Evolutionary conservation across 495 filamentous ascomycete species (phyloP).

Genomic region (Aspergillus sparsus): DNA sequence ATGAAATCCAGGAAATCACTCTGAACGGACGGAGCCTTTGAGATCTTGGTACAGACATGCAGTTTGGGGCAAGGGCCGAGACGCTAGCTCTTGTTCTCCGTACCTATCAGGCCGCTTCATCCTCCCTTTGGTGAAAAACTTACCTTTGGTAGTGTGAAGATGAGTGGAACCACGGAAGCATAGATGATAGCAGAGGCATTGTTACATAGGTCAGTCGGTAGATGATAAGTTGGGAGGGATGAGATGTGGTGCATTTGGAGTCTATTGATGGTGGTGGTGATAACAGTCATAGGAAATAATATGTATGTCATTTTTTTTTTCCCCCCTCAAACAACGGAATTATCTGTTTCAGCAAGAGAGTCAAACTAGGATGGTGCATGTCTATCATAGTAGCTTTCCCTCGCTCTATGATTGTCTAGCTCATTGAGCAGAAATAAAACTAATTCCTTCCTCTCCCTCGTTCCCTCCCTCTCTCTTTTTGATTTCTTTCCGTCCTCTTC

Average conservation of each 20-base stretch:
- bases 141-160: neutral
- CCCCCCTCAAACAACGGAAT: too few relatives aligned
- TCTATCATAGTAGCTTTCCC: neutral
- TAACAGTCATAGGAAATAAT: too few relatives aligned
- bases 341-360: too few relatives aligned
- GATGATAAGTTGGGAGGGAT: neutral
- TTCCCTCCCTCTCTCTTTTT: neutral
- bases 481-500: neutral
- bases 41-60: slow-evolving; percentile 13
- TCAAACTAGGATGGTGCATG: neutral
- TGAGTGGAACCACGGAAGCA: slow-evolving; percentile 7
- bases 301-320: too few relatives aligned
- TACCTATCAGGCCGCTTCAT: slow-evolving; percentile 15
- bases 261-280: neutral
- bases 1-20: slow-evolving; percentile 17
- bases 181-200: neutral
- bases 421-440: too few relatives aligned
- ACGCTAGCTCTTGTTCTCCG: neutral
- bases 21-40: neutral
- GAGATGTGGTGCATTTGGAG: neutral
- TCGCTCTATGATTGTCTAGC: neutral
- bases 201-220: neutral
- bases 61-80: slow-evolving; percentile 6
- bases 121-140: slow-evolving; percentile 6
- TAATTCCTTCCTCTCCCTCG: too few relatives aligned